These are phyloP conservation scores for Brassica carinata DNA, from an alignment of 345 rosid genomes.

Conservation along the genomic window DNA sequence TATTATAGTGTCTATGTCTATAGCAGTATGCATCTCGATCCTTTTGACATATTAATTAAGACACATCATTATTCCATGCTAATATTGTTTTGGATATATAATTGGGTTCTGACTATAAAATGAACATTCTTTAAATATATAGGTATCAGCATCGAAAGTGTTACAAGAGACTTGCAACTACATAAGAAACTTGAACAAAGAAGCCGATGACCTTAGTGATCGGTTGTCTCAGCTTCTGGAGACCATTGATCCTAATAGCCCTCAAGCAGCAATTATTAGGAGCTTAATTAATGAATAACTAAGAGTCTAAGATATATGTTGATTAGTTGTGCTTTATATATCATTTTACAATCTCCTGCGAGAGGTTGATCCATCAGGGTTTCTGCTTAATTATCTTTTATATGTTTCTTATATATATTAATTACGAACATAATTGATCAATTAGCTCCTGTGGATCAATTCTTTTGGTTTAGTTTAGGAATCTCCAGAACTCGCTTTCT, in stretches of 20 bases:
- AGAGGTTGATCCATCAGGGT: constrained; percentile 12
- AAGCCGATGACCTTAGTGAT: constrained; percentile 87
- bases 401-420: constrained; percentile 14
- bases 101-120: background rate
- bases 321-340: background rate
- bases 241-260: constrained; percentile 79
- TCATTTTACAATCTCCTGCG: constrained; percentile 10
- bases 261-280: constrained; percentile 88
- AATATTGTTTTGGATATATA: background rate
- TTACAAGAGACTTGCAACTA: constrained; percentile 96
- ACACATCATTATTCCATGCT: constrained; percentile 1
- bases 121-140: background rate
- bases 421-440: too few relatives aligned
- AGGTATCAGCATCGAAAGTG: constrained; percentile 92
- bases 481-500: too few relatives aligned
- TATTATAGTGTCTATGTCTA: background rate
- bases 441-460: too few relatives aligned
- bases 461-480: too few relatives aligned
- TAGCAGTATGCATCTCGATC: background rate
- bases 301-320: constrained; percentile 2
- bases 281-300: constrained; percentile 71
- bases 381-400: background rate
- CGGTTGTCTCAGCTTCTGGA: constrained; percentile 84
- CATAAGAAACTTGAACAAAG: constrained; percentile 80
- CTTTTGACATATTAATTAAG: background rate